Evolutionary conservation across 257 asterid species (phyloP).

Genomic region (Solanum virginianum): DNA sequence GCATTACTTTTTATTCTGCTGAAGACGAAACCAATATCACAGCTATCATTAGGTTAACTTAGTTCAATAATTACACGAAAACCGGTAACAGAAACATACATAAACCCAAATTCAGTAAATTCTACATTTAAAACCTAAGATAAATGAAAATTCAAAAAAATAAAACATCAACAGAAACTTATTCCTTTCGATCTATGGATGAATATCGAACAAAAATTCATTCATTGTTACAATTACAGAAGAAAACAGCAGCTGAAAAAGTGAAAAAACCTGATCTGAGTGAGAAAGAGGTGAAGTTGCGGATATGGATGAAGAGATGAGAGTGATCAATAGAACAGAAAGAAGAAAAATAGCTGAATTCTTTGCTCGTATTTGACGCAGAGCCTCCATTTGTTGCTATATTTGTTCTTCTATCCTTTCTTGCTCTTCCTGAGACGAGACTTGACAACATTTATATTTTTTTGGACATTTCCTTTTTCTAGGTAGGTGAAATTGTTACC

Average conservation of each 20-base stretch:
- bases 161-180: background rate
- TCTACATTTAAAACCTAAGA: background rate
- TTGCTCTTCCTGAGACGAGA: background rate
- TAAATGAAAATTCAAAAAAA: background rate
- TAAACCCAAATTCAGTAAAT: background rate
- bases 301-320: background rate
- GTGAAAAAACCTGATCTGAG: background rate
- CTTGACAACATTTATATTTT: background rate
- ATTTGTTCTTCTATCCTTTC: background rate
- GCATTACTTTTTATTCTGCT: too few species aligned
- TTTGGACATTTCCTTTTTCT: background rate
- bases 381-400: background rate
- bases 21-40: too few species aligned
- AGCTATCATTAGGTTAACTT: background rate
- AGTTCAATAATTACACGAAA: background rate
- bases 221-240: too few species aligned
- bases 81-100: background rate
- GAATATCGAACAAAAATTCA: too few species aligned
- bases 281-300: background rate
- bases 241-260: background rate
- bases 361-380: background rate
- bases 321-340: background rate
- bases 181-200: background rate
- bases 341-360: background rate
- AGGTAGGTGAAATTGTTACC: background rate